phyloP scores from a whole-genome alignment of 2,329 filamentous ascomycete species.

The Sarocladiaceae sp. region DNA sequence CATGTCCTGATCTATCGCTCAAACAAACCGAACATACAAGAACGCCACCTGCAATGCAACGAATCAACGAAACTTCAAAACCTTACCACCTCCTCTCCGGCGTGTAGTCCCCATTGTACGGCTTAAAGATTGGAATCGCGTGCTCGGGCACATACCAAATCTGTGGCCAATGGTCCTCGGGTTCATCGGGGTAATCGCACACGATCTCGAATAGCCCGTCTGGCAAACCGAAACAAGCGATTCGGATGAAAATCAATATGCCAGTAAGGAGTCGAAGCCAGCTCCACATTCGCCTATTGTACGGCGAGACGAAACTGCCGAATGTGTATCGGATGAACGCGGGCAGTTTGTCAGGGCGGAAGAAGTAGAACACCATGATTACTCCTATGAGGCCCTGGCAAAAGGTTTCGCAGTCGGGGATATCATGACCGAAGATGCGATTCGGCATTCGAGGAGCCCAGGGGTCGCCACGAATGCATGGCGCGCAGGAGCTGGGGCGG shows the following conservation, averaged over 20 bases:
- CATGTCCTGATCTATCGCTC: too few species aligned
- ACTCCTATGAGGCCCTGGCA: background rate
- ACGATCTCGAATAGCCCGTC: background rate
- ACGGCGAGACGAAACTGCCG: background rate
- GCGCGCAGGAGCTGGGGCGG: too few species aligned
- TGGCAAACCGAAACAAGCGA: background rate
- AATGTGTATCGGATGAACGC: background rate
- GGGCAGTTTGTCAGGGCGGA: background rate
- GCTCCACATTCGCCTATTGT: background rate
- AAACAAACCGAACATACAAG: too few species aligned
- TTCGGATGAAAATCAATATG: background rate
- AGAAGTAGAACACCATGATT: slow-evolving; percentile 3
- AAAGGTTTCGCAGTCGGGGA: background rate
- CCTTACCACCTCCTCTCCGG: slow-evolving; percentile 4
- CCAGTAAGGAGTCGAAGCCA: background rate
- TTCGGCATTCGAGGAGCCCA: too few species aligned
- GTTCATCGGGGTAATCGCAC: background rate
- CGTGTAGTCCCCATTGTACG: background rate
- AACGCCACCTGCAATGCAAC: too few species aligned
- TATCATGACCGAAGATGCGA: background rate
- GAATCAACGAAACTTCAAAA: background rate
- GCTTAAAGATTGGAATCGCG: background rate
- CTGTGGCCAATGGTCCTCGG: background rate
- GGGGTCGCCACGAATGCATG: background rate
- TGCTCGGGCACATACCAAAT: slow-evolving; percentile 4